Conservation (phyloP, 2,329 filamentous ascomycete genomes). For the Pseudocercospora fijiensis region DNA sequence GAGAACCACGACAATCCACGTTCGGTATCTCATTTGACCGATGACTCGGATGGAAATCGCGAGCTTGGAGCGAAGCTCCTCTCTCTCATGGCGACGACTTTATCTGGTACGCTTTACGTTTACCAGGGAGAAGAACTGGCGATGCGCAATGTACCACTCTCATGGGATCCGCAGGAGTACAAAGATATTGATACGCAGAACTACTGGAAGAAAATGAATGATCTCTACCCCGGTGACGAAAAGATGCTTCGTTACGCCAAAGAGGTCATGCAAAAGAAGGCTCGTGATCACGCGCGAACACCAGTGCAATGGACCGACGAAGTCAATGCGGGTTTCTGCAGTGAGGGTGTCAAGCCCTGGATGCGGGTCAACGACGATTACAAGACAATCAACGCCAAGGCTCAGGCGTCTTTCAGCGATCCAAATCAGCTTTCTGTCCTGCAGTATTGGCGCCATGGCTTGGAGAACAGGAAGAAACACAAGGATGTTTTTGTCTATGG, state of each 20-base stretch:
- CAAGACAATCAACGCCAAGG: conserved; percentile 56
- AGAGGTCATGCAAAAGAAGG: conserved; percentile 24
- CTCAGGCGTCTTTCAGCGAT: conserved; percentile 45
- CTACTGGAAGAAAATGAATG: conserved; percentile 53
- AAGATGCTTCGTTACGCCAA: conserved; percentile 22
- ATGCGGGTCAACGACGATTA: conserved; percentile 61
- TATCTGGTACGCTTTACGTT: conserved; percentile 53
- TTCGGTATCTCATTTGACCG: conserved; percentile 50
- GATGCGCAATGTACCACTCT: conserved; percentile 50
- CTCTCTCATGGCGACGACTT: conserved; percentile 49
- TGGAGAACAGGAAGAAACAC: conserved; percentile 57
- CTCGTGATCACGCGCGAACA: conserved; percentile 55
- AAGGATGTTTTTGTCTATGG: conserved; percentile 63
- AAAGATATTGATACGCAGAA: conserved; percentile 57
- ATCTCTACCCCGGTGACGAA: conserved; percentile 36
- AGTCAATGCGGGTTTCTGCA: conserved; percentile 63
- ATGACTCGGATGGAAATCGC: conserved; percentile 48
- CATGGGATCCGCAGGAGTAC: conserved; percentile 49
- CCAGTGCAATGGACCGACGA: conserved; percentile 65
- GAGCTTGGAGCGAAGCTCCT: conserved; percentile 50
- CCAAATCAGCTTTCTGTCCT: conserved; percentile 50
- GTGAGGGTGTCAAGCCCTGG: conserved; percentile 54
- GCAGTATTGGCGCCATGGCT: conserved; percentile 60
- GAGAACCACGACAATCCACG: conserved; percentile 55
- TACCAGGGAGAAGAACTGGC: conserved; percentile 55